Evolutionary conservation across 2,329 filamentous ascomycete species (phyloP).

Genomic region (Nemania abortiva): DNA sequence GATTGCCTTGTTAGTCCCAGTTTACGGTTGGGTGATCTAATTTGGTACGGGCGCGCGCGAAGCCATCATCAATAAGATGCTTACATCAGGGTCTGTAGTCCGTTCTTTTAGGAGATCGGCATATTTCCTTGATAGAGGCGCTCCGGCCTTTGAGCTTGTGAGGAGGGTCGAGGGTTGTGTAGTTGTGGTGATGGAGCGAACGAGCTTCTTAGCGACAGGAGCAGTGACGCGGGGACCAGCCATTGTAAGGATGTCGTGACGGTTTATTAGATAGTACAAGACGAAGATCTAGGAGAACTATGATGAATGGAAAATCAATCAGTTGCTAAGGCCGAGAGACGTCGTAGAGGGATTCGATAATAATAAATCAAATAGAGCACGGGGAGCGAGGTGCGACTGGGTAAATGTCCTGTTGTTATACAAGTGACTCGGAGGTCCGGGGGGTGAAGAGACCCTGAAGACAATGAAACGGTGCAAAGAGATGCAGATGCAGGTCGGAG

Average conservation of each 20-base stretch:
- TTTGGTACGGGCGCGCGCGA: slow-evolving; percentile 5
- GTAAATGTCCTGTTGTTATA: slow-evolving; percentile 19
- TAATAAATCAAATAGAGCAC: background rate
- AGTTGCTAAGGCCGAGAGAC: background rate
- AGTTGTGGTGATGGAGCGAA: slow-evolving; percentile 51
- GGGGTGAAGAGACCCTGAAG: slow-evolving; percentile 14
- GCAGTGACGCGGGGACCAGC: slow-evolving; percentile 51
- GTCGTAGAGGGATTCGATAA: background rate
- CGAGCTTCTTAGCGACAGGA: slow-evolving; percentile 50
- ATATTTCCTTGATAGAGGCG: slow-evolving; percentile 52
- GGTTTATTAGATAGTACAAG: slow-evolving; percentile 6
- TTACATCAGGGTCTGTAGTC: slow-evolving; percentile 52
- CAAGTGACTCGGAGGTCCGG: slow-evolving; percentile 37
- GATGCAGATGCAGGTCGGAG: slow-evolving; percentile 26
- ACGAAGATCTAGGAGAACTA: background rate
- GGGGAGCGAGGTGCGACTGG: slow-evolving; percentile 12
- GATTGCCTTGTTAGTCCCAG: slow-evolving; percentile 44
- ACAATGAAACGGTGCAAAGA: background rate
- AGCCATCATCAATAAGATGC: slow-evolving; percentile 18
- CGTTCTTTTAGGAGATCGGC: slow-evolving; percentile 53
- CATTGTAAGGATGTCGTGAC: slow-evolving; percentile 40
- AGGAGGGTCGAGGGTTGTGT: slow-evolving; percentile 47
- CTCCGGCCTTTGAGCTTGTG: slow-evolving; percentile 46
- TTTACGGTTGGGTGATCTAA: background rate
- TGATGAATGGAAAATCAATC: slow-evolving; percentile 17